phyloP scores from a whole-genome alignment of 73 alveolate genomes.

The Diophrys sp. region DNA sequence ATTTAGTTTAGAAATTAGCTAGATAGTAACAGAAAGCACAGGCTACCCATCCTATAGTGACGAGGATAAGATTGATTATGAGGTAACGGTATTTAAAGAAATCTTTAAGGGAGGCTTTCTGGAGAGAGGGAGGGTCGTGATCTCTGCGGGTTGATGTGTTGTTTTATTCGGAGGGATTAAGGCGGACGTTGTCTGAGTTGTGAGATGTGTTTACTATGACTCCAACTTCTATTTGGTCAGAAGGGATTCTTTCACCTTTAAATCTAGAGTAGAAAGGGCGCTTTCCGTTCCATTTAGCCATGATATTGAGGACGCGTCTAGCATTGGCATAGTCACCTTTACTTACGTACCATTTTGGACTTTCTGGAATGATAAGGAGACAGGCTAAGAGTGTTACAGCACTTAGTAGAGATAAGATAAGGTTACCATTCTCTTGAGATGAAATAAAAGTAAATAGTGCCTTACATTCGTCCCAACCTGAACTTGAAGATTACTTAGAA shows the following conservation, averaged over 20 bases:
- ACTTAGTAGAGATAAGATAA: background rate
- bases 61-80: too few relatives aligned
- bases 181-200: background rate
- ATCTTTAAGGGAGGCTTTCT: background rate
- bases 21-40: slow-evolving; percentile 1
- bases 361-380: background rate
- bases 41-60: background rate
- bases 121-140: too few relatives aligned
- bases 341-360: background rate
- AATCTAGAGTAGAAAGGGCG: background rate
- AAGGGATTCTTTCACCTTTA: background rate
- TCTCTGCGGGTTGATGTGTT: too few relatives aligned
- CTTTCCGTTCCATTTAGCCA: background rate
- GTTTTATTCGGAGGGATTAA: too few relatives aligned
- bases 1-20: background rate
- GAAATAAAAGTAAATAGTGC: background rate
- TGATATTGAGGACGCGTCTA: background rate
- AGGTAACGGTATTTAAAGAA: background rate
- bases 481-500: too few relatives aligned
- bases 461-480: background rate
- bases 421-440: background rate
- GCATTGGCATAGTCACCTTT: background rate
- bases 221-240: background rate
- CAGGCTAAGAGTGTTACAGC: background rate
- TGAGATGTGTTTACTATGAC: background rate